Evolutionary conservation across 2,329 filamentous ascomycete species (phyloP).

Genomic region (Venturia pyrina): DNA sequence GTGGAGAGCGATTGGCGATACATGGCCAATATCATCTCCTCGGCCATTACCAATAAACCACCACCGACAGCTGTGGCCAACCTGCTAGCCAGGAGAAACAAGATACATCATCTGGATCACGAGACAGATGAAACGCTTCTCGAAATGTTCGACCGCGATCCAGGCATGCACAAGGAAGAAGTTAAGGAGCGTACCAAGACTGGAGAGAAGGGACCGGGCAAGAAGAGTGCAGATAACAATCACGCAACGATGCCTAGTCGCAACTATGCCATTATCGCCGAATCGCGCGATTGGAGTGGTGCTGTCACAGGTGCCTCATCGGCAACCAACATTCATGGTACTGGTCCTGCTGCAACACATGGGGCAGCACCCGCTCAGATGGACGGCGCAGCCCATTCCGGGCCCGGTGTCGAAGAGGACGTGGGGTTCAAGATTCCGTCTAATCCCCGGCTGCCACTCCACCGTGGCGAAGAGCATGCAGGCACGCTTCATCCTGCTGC

Average conservation of each 20-base stretch:
- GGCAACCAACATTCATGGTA: slow-evolving; percentile 16
- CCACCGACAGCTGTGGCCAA: slow-evolving; percentile 57
- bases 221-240: slow-evolving; percentile 63
- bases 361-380: background rate
- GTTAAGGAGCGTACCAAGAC: slow-evolving; percentile 18
- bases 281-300: slow-evolving; percentile 27
- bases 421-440: slow-evolving; percentile 34
- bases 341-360: slow-evolving; percentile 8
- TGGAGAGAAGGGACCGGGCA: slow-evolving; percentile 32
- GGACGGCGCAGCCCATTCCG: background rate
- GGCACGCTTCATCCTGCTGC: slow-evolving; percentile 73
- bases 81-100: slow-evolving; percentile 51
- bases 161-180: slow-evolving; percentile 25
- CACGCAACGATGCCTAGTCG: slow-evolving; percentile 71
- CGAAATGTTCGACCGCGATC: slow-evolving; percentile 52
- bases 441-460: slow-evolving; percentile 55
- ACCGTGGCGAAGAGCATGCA: slow-evolving; percentile 65
- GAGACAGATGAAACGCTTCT: slow-evolving; percentile 56
- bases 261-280: slow-evolving; percentile 55
- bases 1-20: slow-evolving; percentile 51
- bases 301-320: slow-evolving; percentile 12
- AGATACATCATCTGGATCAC: slow-evolving; percentile 53
- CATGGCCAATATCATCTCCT: slow-evolving; percentile 55
- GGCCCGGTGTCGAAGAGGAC: slow-evolving; percentile 25
- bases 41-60: slow-evolving; percentile 59